Percentiles rank a stretch among this genome's conserved stretches.
Conservation (phyloP, 768 basidiomycete genomes). For the Leccinum ochraceum region DNA sequence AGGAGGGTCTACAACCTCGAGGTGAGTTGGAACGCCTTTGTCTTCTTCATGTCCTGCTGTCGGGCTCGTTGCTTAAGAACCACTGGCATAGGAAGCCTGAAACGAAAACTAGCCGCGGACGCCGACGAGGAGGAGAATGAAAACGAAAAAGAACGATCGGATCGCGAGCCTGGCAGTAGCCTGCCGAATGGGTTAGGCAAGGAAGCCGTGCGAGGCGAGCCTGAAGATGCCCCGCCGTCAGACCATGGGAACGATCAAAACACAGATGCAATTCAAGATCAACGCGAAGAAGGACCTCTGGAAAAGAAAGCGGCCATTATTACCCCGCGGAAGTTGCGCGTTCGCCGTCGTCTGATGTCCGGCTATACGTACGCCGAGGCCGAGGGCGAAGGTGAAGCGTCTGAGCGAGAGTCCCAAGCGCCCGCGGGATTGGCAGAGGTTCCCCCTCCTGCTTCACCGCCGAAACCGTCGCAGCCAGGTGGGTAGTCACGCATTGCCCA, state of each 20-base stretch:
- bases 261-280: background rate
- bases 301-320: slow-evolving; percentile 8
- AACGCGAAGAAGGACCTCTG: background rate
- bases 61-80: background rate
- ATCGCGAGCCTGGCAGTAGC: background rate
- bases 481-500: background rate
- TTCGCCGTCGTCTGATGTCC: slow-evolving; percentile 9
- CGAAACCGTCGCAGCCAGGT: slow-evolving; percentile 6
- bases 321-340: slow-evolving; percentile 3
- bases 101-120: background rate
- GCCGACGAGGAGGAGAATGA: slow-evolving; percentile 1
- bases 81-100: background rate
- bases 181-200: background rate
- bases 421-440: background rate
- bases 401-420: slow-evolving; percentile 3
- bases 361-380: slow-evolving; percentile 5
- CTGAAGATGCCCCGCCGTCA: background rate
- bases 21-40: slow-evolving; percentile 6
- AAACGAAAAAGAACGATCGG: background rate
- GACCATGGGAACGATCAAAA: slow-evolving; percentile 8
- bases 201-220: slow-evolving; percentile 2
- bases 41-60: background rate
- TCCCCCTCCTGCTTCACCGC: slow-evolving; percentile 5
- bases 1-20: background rate
- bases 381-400: slow-evolving; percentile 2